Conservation (phyloP, 345 rosid species). For the Eucalyptus fibrosa region DNA sequence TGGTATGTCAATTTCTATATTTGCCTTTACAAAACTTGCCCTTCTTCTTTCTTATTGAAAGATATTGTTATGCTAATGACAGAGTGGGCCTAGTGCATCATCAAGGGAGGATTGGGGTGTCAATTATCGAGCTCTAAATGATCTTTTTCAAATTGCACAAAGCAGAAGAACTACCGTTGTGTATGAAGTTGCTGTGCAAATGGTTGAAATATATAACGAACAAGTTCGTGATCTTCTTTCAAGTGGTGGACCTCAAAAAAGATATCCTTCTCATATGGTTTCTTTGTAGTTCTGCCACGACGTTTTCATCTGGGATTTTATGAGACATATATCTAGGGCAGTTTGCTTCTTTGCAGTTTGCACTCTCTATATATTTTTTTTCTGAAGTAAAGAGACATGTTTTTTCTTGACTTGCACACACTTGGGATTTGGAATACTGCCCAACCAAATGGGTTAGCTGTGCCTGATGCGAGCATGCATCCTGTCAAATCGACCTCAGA, state of each 20-base stretch:
- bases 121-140: slow-evolving; percentile 84
- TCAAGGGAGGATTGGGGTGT: slow-evolving; percentile 96
- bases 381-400: not conserved
- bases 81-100: slow-evolving; percentile 82
- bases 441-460: slow-evolving; percentile 96
- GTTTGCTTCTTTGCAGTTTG: not conserved
- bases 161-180: slow-evolving; percentile 45
- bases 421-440: slow-evolving; percentile 95
- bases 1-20: slow-evolving; percentile 31
- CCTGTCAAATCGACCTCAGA: slow-evolving; percentile 68
- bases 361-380: not conserved
- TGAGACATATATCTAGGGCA: not conserved
- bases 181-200: slow-evolving; percentile 94
- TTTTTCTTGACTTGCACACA: slow-evolving; percentile 76
- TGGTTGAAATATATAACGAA: slow-evolving; percentile 97
- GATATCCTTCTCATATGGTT: slow-evolving; percentile 59
- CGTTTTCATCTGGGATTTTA: not conserved
- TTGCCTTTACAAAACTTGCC: not conserved
- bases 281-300: not conserved
- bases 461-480: slow-evolving; percentile 95
- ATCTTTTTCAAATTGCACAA: slow-evolving; percentile 81
- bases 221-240: slow-evolving; percentile 96
- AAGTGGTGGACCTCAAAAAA: slow-evolving; percentile 47
- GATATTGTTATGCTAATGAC: not conserved
- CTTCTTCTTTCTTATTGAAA: not conserved